Evolutionary conservation across 139 green algal species (phyloP).

Genomic region (Coccomyxa sp.): DNA sequence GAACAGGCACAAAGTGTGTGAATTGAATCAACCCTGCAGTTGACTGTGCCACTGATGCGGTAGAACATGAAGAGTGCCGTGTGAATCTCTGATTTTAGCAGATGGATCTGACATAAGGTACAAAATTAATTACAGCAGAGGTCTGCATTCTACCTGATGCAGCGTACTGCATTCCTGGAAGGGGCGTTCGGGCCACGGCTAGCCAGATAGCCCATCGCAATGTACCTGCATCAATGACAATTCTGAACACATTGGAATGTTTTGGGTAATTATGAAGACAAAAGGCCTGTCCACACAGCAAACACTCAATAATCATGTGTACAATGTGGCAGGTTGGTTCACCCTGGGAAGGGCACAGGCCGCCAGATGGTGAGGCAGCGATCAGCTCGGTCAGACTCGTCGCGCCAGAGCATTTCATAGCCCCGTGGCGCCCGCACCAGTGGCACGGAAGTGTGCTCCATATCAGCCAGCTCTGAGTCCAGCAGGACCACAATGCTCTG

Average conservation of each 20-base stretch:
- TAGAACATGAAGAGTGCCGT: no score
- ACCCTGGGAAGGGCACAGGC: constrained; percentile 63
- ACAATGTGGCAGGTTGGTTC: no score
- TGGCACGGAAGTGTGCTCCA: neutral
- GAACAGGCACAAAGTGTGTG: neutral
- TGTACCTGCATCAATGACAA: constrained; percentile 47
- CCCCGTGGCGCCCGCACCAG: constrained; percentile 21
- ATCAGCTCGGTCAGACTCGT: constrained; percentile 7
- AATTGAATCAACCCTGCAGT: no score
- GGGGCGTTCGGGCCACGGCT: constrained; percentile 20
- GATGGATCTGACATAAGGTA: no score
- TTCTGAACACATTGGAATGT: no score
- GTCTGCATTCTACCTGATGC: constrained; percentile 10
- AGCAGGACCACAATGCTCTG: constrained; percentile 41
- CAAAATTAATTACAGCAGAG: no score
- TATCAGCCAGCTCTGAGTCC: constrained; percentile 34
- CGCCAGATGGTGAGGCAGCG: constrained; percentile 66
- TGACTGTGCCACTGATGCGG: no score
- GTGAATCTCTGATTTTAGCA: no score
- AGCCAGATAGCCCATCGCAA: constrained; percentile 70
- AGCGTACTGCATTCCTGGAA: constrained; percentile 16
- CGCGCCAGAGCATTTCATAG: constrained; percentile 39
- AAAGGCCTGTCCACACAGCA: no score
- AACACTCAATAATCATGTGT: neutral
- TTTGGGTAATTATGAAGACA: no score